Evolutionary conservation across 2,329 filamentous ascomycete species (phyloP).

Genomic region (Cordyceps tenuipes): DNA sequence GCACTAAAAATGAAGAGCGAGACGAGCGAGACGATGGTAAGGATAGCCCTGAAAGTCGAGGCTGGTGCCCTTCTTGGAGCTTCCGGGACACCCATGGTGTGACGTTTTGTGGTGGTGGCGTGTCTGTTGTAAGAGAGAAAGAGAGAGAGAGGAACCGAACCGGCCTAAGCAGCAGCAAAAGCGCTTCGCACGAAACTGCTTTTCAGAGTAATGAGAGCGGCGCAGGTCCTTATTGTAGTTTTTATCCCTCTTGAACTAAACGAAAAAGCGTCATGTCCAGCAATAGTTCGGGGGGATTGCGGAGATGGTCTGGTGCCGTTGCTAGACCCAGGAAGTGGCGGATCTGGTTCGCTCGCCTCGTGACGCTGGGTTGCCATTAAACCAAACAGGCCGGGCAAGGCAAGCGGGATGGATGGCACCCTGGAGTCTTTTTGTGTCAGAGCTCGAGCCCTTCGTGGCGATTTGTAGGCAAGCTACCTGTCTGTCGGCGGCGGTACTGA

Average conservation of each 20-base stretch:
- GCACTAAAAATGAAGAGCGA: constrained; percentile 11
- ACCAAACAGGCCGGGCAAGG: not conserved
- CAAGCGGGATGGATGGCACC: not conserved
- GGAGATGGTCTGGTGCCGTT: constrained; percentile 5
- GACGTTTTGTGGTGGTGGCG: not conserved
- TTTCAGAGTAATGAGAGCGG: not conserved
- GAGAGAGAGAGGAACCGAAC: not conserved
- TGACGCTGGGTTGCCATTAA: not conserved
- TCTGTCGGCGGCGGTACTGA: too few relatives aligned
- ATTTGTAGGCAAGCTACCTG: not conserved
- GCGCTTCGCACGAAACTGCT: not conserved
- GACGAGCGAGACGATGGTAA: constrained; percentile 9
- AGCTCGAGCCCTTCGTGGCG: constrained; percentile 6
- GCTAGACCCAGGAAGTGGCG: constrained; percentile 1
- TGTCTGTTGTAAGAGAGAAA: not conserved
- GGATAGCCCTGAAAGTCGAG: constrained; percentile 1
- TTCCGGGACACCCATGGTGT: constrained; percentile 1
- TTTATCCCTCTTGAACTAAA: not conserved
- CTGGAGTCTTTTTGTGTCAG: not conserved
- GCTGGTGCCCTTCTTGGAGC: constrained; percentile 1
- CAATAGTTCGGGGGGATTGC: constrained; percentile 4
- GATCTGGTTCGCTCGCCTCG: constrained; percentile 10
- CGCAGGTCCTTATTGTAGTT: not conserved
- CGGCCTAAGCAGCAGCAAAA: not conserved
- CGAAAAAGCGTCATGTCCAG: not conserved